These are phyloP conservation scores for Silene latifolia DNA, from an alignment of 148 eudicot species.

Conservation along the genomic window DNA sequence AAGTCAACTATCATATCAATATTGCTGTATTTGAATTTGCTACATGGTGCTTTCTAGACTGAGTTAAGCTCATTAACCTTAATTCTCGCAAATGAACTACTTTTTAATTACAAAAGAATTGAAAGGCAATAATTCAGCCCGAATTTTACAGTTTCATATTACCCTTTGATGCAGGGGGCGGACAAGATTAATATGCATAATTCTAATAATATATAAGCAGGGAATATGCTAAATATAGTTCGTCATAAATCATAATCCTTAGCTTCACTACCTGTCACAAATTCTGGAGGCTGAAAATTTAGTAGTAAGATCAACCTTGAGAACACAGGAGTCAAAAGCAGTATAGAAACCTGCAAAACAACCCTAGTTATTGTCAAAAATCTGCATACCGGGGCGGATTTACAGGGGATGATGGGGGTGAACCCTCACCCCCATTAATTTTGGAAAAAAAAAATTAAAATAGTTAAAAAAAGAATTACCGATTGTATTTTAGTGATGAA, in stretches of 20 bases:
- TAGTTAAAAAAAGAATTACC: too few species aligned
- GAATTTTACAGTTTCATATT: not conserved
- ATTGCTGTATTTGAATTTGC: not conserved
- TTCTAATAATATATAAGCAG: not conserved
- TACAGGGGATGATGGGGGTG: too few species aligned
- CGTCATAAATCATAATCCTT: not conserved
- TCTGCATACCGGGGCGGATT: too few species aligned
- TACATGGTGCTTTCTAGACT: not conserved
- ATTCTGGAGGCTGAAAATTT: slow-evolving; percentile 86
- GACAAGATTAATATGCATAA: not conserved
- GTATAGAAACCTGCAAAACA: slow-evolving; percentile 65
- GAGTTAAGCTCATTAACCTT: not conserved
- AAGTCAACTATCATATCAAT: not conserved
- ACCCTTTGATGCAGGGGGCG: not conserved
- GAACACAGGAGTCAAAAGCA: slow-evolving; percentile 70
- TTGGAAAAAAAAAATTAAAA: too few species aligned
- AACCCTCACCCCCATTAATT: too few species aligned
- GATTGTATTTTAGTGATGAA: too few species aligned
- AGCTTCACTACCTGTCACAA: slow-evolving; percentile 63
- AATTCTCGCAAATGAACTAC: not conserved
- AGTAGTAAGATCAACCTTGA: slow-evolving; percentile 73
- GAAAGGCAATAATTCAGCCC: not conserved
- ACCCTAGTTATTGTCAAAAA: slow-evolving; percentile 14
- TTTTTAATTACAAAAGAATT: not conserved
- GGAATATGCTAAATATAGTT: not conserved